Evolutionary conservation across 768 basidiomycete genomes (phyloP).

Genomic region (Tricholoma sp.): DNA sequence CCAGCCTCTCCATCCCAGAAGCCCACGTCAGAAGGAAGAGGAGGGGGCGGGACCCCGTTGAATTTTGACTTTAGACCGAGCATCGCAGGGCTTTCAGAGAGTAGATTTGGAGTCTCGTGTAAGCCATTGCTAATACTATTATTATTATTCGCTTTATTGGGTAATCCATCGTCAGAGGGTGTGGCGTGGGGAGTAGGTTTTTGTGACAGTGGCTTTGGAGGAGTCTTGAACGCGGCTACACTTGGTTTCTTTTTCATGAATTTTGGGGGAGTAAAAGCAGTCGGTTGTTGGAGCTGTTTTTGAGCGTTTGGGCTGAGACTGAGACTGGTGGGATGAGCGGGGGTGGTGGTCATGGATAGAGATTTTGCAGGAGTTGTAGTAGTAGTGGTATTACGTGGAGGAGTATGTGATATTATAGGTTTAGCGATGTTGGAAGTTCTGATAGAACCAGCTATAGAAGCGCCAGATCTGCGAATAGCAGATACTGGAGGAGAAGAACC

Average conservation of each 20-base stretch:
- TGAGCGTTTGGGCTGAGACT: conserved; percentile 32
- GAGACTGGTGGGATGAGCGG: conserved; percentile 31
- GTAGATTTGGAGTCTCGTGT: neutral
- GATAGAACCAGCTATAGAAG: conserved; percentile 19
- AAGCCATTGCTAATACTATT: neutral
- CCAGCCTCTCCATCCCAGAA: conserved; percentile 46
- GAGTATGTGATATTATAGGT: conserved; percentile 39
- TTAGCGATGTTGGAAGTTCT: conserved; percentile 14
- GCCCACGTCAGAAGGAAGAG: conserved; percentile 14
- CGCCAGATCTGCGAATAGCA: no score
- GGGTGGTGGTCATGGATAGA: conserved; percentile 10
- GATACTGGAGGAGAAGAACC: neutral
- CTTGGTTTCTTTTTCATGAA: neutral
- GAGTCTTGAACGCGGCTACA: conserved; percentile 17
- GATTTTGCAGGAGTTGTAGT: conserved; percentile 25
- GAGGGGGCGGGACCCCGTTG: conserved; percentile 13
- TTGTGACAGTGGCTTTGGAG: conserved; percentile 16
- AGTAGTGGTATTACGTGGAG: conserved; percentile 14
- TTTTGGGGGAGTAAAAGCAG: no score
- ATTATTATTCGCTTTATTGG: neutral
- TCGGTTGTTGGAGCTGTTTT: conserved; percentile 7
- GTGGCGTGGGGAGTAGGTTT: conserved; percentile 10
- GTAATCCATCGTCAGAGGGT: conserved; percentile 2
- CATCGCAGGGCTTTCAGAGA: conserved; percentile 10
- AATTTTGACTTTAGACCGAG: conserved; percentile 10